Evolutionary conservation across 768 basidiomycete species (phyloP), one percentile per base, ranked within the genome.

Genomic region (Leccinum variicolor): DNA sequence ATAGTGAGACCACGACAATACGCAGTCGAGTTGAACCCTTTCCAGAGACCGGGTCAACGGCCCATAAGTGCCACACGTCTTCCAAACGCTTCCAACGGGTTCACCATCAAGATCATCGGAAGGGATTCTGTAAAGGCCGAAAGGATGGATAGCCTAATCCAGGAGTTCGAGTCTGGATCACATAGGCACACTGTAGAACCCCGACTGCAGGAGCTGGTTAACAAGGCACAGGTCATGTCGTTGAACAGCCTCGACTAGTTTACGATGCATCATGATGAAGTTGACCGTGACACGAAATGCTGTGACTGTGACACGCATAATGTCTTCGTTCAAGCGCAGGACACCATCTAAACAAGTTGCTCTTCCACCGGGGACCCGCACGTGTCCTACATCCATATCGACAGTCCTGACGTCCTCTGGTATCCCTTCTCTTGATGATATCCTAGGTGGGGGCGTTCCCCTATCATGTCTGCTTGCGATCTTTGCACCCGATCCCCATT

Each of bases 351-450:
- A 81, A 62, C 77, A 77, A 41, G 60, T 72, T 9, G 68, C 68
- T 36, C 69, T 73, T 29, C 75, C 77, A 45, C 62, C 76, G 14
- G 88, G 87, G 13, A 86, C 87, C 45, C 83, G 82, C 34, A 54
- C 77, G 33, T 89, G 82, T 15, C 79, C 86, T 6, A 78, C 79
- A 29, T 84, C 86, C 4, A 69, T 78, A 36, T 75, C 79, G 19
- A 86, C 83, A 0, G 65, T 78, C 55, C 75, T 88, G 58, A 85
- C 82, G 7, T 95, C 95, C 1, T 92, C 92, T 5, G 97, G 97
- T 2, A 84, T 98, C 9, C 86, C 93, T 26, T 94, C 94, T 13
- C 79, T 99, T 21, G 97, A 99, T 72, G 97, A 98, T 69, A 84
- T 98, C 59, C 84, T 98, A 39, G 94, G 94, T 54, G 94, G 93